phyloP scores from a whole-genome alignment of 768 basidiomycete species.

The Hygrophorus russula region DNA sequence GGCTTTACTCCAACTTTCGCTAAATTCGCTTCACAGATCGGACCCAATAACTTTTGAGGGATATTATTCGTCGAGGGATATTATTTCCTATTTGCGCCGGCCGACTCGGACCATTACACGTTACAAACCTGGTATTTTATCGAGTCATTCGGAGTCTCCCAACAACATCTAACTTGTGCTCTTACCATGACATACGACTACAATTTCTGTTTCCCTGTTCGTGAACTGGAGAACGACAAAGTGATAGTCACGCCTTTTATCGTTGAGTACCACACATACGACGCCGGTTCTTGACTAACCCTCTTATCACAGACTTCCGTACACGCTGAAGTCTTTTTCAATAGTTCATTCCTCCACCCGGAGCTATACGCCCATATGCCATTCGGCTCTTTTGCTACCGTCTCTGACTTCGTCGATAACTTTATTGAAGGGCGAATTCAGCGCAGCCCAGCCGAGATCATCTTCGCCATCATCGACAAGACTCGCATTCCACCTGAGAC shows the following conservation, averaged over 20 bases:
- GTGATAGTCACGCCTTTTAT: slow-evolving; percentile 41
- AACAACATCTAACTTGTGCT: not conserved
- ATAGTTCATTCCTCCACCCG: slow-evolving; percentile 21
- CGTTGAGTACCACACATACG: slow-evolving; percentile 17
- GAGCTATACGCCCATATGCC: slow-evolving; percentile 37
- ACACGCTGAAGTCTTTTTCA: slow-evolving; percentile 31
- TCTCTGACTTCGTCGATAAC: slow-evolving; percentile 22
- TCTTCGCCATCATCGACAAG: slow-evolving; percentile 49
- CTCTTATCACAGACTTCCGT: slow-evolving; percentile 25
- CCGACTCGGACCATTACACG: no score
- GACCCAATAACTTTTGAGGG: no score
- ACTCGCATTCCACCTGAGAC: slow-evolving; percentile 13
- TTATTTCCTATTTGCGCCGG: no score
- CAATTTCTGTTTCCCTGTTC: slow-evolving; percentile 43
- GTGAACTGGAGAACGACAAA: slow-evolving; percentile 33
- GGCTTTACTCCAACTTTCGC: no score
- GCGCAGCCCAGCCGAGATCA: slow-evolving; percentile 20
- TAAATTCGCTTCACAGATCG: no score
- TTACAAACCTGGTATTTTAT: no score
- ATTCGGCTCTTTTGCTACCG: slow-evolving; percentile 33
- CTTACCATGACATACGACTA: slow-evolving; percentile 4
- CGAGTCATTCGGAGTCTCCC: no score
- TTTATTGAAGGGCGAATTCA: slow-evolving; percentile 25
- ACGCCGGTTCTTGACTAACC: not conserved
- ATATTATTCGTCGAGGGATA: no score